Conservation (phyloP, 768 basidiomycete species). For the Naematelia aurantialba region DNA sequence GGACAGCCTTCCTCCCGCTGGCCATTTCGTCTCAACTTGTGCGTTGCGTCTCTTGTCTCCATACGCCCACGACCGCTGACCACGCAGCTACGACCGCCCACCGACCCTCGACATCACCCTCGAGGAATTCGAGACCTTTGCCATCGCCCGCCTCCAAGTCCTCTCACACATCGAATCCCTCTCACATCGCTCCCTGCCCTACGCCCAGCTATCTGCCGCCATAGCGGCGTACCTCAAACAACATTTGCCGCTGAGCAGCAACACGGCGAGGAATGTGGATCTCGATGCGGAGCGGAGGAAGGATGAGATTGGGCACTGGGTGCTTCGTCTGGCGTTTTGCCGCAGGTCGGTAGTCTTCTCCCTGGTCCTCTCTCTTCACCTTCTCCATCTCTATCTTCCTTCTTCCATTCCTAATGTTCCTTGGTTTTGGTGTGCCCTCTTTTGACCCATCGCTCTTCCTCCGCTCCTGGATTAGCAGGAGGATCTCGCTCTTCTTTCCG, state of each 20-base stretch:
- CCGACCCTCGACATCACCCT: constrained; percentile 84
- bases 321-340: constrained; percentile 89
- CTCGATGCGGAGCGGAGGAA: constrained; percentile 65
- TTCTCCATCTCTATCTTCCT: neutral
- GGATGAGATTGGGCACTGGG: constrained; percentile 90
- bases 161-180: constrained; percentile 39
- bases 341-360: constrained; percentile 88
- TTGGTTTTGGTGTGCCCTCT: too few species aligned
- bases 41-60: constrained; percentile 22
- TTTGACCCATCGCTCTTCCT: too few species aligned
- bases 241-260: constrained; percentile 68
- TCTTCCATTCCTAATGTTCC: neutral
- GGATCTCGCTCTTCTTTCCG: too few species aligned
- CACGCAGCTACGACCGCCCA: constrained; percentile 76
- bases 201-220: constrained; percentile 44
- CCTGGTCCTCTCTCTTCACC: too few species aligned
- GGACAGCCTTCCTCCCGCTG: constrained; percentile 25
- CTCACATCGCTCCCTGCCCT: constrained; percentile 35
- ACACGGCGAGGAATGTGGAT: constrained; percentile 54
- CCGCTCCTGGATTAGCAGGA: too few species aligned
- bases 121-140: constrained; percentile 90
- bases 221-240: constrained; percentile 65
- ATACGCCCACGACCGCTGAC: constrained; percentile 1
- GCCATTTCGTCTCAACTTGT: constrained; percentile 65
- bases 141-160: constrained; percentile 67